Base-by-base conservation (phyloP, 306 rosid species). In the Alnus glutinosa region DNA sequence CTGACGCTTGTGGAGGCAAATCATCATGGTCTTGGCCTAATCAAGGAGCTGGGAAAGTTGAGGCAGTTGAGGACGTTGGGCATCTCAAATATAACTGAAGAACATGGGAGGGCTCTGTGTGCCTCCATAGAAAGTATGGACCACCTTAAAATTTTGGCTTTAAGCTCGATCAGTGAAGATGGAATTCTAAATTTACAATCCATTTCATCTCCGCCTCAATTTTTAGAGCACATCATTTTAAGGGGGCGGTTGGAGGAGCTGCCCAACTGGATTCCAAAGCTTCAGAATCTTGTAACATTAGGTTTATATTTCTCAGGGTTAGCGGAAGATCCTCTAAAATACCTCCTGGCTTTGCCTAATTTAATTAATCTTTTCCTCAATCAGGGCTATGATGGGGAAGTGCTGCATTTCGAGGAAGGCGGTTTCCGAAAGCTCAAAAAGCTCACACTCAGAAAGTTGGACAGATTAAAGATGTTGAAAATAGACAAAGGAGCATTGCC, bases 251-350 rank as follows among this genome's bases (percentile, higher is more conserved):
- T 80, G 12, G 34, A 36, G 70, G 44, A 69, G 63, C 44, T 80
- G 23, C 82, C 79, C 2, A n/a, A 70, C 5, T 80, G 87, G 82
- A 66, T 72, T 9, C 10, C 55, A 1, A 9, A 72, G 37, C 82
- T 79, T 48, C 52, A 71, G 0, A 52, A 64, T 18, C 73, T 83
- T 1, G 67, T 79, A 16, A 71, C 9, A 55, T 1, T 55, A 55
- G 2, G 5, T 0, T 32, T 79, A 28, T 14, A 2, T 15, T 76
- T 39, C 57, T 63, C 78, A 15, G 32, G n/a, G 34, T 23, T 83
- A 19, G 15, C 7, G 46, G 75, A 74, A 10, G 70, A 67, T 46
- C 79, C 54, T 19, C 18, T 80, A 42, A 47, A 54, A 64, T 59
- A 57, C 55, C 48, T 44, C 58, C 51, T 42, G 39, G 14, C 16